phyloP scores from a whole-genome alignment of 176 grass and related monocot genomes.

The Phoenix dactylifera region DNA sequence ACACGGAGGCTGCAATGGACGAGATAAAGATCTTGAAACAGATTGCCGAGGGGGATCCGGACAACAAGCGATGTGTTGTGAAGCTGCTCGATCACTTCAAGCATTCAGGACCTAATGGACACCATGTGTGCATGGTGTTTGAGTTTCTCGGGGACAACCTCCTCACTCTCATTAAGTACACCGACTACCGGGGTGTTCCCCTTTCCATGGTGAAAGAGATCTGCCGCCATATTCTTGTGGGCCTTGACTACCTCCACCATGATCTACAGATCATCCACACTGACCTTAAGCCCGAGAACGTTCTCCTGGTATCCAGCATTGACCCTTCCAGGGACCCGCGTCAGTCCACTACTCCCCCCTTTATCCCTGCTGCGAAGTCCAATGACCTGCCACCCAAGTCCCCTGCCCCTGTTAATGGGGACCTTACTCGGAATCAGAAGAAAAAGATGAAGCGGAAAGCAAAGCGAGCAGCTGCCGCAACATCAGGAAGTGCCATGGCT shows the following conservation, averaged over 20 bases:
- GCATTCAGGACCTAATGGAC: constrained; percentile 83
- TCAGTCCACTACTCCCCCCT: constrained; percentile 40
- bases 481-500: constrained; percentile 35
- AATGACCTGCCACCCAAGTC: constrained; percentile 27
- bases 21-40: constrained; percentile 98
- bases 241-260: constrained; percentile 83
- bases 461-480: constrained; percentile 47
- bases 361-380: constrained; percentile 35
- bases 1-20: constrained; percentile 95
- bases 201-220: constrained; percentile 90
- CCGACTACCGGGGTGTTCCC: constrained; percentile 61
- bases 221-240: constrained; percentile 72
- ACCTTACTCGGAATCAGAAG: constrained; percentile 74
- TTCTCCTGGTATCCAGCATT: constrained; percentile 71
- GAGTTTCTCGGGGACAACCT: constrained; percentile 98
- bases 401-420: constrained; percentile 39
- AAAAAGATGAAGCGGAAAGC: constrained; percentile 91
- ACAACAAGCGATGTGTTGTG: constrained; percentile 70
- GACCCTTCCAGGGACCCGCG: constrained; percentile 85
- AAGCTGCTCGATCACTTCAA: constrained; percentile 99
- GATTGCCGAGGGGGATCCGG: constrained; percentile 63
- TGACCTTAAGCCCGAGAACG: constrained; percentile 95
- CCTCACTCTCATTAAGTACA: constrained; percentile 90
- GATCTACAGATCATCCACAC: constrained; percentile 86
- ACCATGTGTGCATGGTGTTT: constrained; percentile 99